These are phyloP conservation scores for Fagopyrum tataricum DNA, from an alignment of 148 eudicot genomes.

Conservation along the genomic window DNA sequence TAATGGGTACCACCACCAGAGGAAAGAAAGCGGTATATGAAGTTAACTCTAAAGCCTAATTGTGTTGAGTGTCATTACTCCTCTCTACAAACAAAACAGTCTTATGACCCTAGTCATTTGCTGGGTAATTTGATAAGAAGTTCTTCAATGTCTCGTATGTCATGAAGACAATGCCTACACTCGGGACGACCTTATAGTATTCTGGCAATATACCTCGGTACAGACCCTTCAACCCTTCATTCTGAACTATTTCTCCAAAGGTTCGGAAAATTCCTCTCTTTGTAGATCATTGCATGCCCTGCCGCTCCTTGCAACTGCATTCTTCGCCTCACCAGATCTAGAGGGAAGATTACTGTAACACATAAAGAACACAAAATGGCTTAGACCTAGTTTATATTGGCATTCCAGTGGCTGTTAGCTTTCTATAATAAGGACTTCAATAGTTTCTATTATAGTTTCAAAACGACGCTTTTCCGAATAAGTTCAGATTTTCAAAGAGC, in stretches of 20 bases:
- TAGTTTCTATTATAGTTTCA: neutral
- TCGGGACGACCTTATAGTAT: constrained; percentile 51
- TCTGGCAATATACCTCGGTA: constrained; percentile 57
- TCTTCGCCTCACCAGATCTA: constrained; percentile 90
- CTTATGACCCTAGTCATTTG: constrained; percentile 17
- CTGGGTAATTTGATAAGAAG: constrained; percentile 44
- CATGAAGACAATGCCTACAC: constrained; percentile 51
- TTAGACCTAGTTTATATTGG: neutral
- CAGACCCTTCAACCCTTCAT: constrained; percentile 32
- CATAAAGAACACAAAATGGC: neutral
- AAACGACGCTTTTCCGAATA: neutral
- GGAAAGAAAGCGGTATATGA: constrained; percentile 7
- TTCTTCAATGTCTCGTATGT: constrained; percentile 60
- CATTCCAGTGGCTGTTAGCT: neutral
- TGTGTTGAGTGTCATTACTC: neutral
- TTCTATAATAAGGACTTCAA: neutral
- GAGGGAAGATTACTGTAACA: constrained; percentile 74
- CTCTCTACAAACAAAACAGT: constrained; percentile 1
- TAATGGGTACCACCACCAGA: constrained; percentile 7
- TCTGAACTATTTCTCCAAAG: constrained; percentile 32
- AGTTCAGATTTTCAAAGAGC: neutral
- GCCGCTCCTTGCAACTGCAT: constrained; percentile 99
- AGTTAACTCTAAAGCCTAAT: constrained; percentile 9
- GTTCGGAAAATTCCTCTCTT: constrained; percentile 61
- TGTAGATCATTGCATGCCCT: constrained; percentile 74